Conservation (phyloP, 1,284 basidiomycete genomes). For the Hymenochaete sp. region DNA sequence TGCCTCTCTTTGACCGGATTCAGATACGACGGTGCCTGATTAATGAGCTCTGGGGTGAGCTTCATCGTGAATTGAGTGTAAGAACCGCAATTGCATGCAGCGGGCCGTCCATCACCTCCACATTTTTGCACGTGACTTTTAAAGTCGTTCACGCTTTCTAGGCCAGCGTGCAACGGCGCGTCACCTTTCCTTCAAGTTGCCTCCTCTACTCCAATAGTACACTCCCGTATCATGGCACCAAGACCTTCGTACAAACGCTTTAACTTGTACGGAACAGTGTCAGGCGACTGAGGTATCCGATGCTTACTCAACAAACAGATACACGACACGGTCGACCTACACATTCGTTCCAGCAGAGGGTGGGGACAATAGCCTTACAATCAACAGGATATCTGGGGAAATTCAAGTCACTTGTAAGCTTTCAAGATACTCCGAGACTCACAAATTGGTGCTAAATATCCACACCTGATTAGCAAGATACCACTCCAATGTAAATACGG, state of each 20-base stretch:
- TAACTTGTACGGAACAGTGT: constrained; percentile 41
- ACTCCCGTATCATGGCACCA: constrained; percentile 11
- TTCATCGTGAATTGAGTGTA: constrained; percentile 54
- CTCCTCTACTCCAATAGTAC: constrained; percentile 10
- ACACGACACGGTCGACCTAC: constrained; percentile 36
- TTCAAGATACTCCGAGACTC: neutral
- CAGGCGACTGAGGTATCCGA: neutral
- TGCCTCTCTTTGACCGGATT: constrained; percentile 93
- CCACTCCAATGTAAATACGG: constrained; percentile 8
- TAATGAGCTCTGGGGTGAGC: constrained; percentile 87
- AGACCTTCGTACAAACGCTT: constrained; percentile 61
- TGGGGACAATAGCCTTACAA: constrained; percentile 53
- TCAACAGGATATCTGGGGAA: constrained; percentile 64
- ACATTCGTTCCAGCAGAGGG: constrained; percentile 64
- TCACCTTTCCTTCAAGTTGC: constrained; percentile 16
- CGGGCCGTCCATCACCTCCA: constrained; percentile 12
- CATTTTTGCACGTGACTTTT: constrained; percentile 38
- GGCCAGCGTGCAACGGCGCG: constrained; percentile 4
- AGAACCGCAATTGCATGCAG: constrained; percentile 12
- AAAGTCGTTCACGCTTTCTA: constrained; percentile 39
- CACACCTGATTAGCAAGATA: constrained; percentile 7
- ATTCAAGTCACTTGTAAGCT: constrained; percentile 59
- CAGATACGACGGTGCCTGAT: constrained; percentile 67
- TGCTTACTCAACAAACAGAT: constrained; percentile 5
- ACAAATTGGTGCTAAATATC: neutral